Percentiles rank a stretch among this genome's conserved stretches.
Evolutionary conservation across 2,329 filamentous ascomycete genomes (phyloP).

Genomic region (Kalmusia sp.): DNA sequence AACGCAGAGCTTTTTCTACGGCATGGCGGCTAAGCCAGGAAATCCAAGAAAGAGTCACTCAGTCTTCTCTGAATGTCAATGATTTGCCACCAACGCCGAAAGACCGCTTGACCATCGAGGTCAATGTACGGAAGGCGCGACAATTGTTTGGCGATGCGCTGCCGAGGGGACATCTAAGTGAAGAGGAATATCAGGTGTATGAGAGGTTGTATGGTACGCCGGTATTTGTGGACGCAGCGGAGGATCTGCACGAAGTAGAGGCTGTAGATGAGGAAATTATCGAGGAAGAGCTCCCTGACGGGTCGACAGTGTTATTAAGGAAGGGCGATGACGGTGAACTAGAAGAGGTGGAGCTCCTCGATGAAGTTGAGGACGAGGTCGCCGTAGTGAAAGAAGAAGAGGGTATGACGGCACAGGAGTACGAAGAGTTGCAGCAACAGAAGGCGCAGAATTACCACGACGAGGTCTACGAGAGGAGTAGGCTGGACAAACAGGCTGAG

Average conservation of each 20-base stretch:
- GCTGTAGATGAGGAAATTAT: slow-evolving; percentile 56
- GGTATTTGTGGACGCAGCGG: slow-evolving; percentile 66
- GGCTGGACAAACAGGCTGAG: slow-evolving; percentile 51
- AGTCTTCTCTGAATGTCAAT: slow-evolving; percentile 5
- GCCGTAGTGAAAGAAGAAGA: slow-evolving; percentile 29
- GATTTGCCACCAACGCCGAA: slow-evolving; percentile 16
- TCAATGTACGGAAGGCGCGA: slow-evolving; percentile 72
- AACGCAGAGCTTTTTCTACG: slow-evolving; percentile 32
- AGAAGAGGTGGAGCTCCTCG: slow-evolving; percentile 63
- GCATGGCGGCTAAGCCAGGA: slow-evolving; percentile 21
- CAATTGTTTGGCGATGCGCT: slow-evolving; percentile 79
- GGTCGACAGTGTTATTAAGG: slow-evolving; percentile 55
- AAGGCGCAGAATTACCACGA: slow-evolving; percentile 42
- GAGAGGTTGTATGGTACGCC: slow-evolving; percentile 82
- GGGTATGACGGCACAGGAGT: slow-evolving; percentile 38
- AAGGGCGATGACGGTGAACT: slow-evolving; percentile 64
- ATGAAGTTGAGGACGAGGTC: slow-evolving; percentile 41
- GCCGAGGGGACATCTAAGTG: slow-evolving; percentile 72
- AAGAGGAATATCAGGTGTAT: slow-evolving; percentile 77
- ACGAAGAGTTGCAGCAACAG: slow-evolving; percentile 44
- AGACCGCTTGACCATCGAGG: slow-evolving; percentile 58
- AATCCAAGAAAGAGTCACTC: slow-evolving; percentile 11
- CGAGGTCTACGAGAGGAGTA: slow-evolving; percentile 50
- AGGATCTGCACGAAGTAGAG: slow-evolving; percentile 51
- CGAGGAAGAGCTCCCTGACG: slow-evolving; percentile 37